phyloP scores from a whole-genome alignment of 306 rosid species.

The Coriaria nepalensis region DNA sequence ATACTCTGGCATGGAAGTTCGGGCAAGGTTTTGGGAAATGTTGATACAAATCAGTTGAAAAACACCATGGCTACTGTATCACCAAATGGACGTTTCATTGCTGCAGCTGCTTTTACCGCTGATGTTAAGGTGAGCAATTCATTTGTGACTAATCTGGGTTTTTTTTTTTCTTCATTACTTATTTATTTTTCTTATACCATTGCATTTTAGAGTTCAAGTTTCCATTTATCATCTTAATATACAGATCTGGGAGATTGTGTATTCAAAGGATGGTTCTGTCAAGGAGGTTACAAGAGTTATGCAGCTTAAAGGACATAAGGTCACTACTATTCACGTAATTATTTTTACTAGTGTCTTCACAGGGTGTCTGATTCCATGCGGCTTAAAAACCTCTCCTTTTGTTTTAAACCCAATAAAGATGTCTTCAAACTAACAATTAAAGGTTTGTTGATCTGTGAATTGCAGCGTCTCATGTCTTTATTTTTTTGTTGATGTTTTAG shows the following conservation, averaged over 20 bases:
- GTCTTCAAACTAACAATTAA: not conserved
- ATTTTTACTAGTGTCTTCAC: not conserved
- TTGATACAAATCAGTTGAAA: slow-evolving; percentile 92
- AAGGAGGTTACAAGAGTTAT: slow-evolving; percentile 82
- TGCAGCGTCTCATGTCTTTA: not conserved
- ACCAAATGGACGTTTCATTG: slow-evolving; percentile 95
- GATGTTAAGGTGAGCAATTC: slow-evolving; percentile 64
- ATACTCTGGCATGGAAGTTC: slow-evolving; percentile 90
- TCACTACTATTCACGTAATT: slow-evolving; percentile 6
- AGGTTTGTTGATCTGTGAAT: not conserved
- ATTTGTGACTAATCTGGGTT: not conserved
- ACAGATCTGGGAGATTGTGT: slow-evolving; percentile 90
- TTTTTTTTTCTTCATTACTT: not conserved
- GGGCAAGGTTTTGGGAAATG: slow-evolving; percentile 76
- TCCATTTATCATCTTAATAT: slow-evolving; percentile 5
- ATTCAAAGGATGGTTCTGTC: slow-evolving; percentile 86
- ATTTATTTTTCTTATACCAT: too few species aligned
- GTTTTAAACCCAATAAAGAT: not conserved
- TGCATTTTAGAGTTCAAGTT: not conserved
- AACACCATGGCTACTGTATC: slow-evolving; percentile 89
- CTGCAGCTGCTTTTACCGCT: slow-evolving; percentile 98
- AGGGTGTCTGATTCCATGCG: not conserved
- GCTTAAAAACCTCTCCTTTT: not conserved
- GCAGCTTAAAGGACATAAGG: slow-evolving; percentile 99
- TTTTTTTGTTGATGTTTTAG: slow-evolving; percentile 20